A percentile compares a stretch with the other conserved stretches of the same genome.
Evolutionary conservation across 139 green algal genomes (phyloP).

Genomic region (Chlorella vulgaris): DNA sequence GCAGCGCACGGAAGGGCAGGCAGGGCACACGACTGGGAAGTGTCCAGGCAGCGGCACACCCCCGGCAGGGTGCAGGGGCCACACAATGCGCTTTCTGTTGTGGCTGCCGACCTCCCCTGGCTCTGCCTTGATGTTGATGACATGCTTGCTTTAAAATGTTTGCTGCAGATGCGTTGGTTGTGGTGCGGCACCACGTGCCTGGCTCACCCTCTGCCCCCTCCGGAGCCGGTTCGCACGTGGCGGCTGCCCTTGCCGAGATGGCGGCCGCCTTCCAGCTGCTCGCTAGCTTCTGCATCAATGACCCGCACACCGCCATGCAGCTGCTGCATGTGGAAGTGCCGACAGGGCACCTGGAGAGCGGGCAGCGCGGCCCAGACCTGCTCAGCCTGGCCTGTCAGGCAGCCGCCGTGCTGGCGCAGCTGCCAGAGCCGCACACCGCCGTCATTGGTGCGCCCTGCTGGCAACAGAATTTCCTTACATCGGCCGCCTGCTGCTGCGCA

Average conservation of each 20-base stretch:
- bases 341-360: background rate
- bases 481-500: no score
- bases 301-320: conserved; percentile 16
- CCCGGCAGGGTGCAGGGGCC: no score
- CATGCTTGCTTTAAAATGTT: no score
- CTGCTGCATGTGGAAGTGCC: conserved; percentile 41
- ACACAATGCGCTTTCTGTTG: no score
- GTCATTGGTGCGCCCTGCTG: conserved; percentile 37
- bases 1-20: conserved; percentile 41
- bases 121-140: background rate
- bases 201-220: background rate
- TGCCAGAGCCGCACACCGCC: conserved; percentile 19
- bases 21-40: background rate
- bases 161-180: conserved; percentile 22
- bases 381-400: conserved; percentile 34
- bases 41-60: no score
- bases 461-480: no score
- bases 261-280: conserved; percentile 22
- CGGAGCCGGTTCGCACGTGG: background rate
- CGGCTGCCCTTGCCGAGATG: conserved; percentile 15
- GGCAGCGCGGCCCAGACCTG: conserved; percentile 33
- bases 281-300: background rate
- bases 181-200: conserved; percentile 3
- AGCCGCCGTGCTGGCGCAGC: conserved; percentile 18
- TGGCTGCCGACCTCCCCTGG: no score